Base-by-base conservation (phyloP, 768 basidiomycete species). In the Sistotremastrum niveocremeum region DNA sequence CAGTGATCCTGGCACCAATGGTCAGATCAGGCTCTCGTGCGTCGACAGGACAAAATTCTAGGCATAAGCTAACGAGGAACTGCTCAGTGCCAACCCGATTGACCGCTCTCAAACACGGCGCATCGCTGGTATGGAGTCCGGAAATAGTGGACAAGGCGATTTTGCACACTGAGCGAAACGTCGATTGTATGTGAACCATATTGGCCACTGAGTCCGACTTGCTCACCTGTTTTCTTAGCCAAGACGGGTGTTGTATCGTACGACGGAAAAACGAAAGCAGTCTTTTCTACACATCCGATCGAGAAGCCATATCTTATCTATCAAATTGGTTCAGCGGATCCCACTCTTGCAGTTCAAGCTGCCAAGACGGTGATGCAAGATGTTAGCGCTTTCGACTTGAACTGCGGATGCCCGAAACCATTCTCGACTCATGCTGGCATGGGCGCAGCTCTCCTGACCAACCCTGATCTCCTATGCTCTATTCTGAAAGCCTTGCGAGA, bases 121-220 rank as follows among this genome's bases (percentile, higher is more conserved):
- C 94, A 2, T 81, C 81, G 7, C 71, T 98, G 8, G 91, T 98
- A 1, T 97, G 94, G 95, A 83, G 86, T 7, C 95, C 95, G 0
- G 95, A 99, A 60, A 83, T 86, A 42, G 84, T 99, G 6, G 95
- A 99, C 66, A 91, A 85, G 64, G 95, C 95, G 10, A 89, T 99
- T 45, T 65, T 98, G 32, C 85, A 93, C 47, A 65, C 86, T 0
- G 74, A 81, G 51, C 73, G 95, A 49, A 75, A 69, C 34, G 87
- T 97, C 12, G 83, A 98, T 70, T 79, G 93, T 94, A 58, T 55
- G 87, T 68, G 20, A 20, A 20, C 20, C 35, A 31, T 30, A n/a
- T 10, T 46, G 39, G 35, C 37, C 28, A 7, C n/a, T 35, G 11
- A n/a, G 34, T 8, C 46, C 30, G 20, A 20, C 31, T 29, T 40